Base-by-base conservation (phyloP, 2,329 filamentous ascomycete genomes). In the Exophiala dermatitidis region DNA sequence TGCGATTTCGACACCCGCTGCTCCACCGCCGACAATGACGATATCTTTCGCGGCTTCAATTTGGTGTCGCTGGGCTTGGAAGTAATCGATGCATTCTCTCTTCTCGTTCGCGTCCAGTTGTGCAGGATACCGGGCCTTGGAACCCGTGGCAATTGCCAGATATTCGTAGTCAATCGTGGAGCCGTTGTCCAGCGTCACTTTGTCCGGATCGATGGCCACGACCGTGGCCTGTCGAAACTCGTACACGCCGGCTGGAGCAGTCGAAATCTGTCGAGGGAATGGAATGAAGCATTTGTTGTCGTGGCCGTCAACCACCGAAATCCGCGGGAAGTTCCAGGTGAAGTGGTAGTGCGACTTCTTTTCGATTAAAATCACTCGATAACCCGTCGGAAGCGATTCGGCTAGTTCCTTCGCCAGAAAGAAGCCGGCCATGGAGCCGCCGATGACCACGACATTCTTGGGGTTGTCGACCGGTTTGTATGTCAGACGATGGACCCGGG, bases 281-380 rank as follows among this genome's bases (percentile, higher is more conserved):
- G 82, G 81, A 41, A 84, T 78, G 56, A 84, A 83, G 0, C 78
- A 79, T 60, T 78, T 78, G 52, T 78, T 66, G 56, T 83, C 80
- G 44, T 81, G 76, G 19, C 74, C 75, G n/a, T 71, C 66, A 3
- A 79, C 68, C 9, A 83, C 80, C 38, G 74, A 77, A 63, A 78
- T 82, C 3, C 81, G 73, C 0, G 82, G 81, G 36, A 84, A 73
- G 8, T 77, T 74, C 73, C 79, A 84, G 0, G 78, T 77, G 60
- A 79, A 82, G 58, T 83, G 76, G 64, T 83, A 80, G 64, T 83
- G 80, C 2, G 73, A 75, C 62, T 81, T 80, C 43, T 76, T 77
- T 64, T 85, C 81, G 30, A 84, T 63, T 2, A 84, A 67, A 0
- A 83, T 67, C 3, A 82, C 74, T 3, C 72, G 71, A 63, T 76